phyloP scores from a whole-genome alignment of 129 eudicot genomes.

The Logfia minima region DNA sequence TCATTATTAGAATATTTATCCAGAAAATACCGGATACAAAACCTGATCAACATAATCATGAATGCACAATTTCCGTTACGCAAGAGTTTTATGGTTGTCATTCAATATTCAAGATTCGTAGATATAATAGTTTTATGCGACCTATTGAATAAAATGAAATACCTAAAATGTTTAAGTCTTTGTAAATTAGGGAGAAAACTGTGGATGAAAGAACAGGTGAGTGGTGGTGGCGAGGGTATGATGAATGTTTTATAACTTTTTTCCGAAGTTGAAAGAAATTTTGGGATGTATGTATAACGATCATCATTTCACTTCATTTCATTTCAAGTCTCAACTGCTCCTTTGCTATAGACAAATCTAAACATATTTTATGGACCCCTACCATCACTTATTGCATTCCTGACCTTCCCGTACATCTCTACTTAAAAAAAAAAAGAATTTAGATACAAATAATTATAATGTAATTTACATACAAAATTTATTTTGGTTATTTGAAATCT shows the following conservation, averaged over 20 bases:
- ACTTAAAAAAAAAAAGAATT: not conserved
- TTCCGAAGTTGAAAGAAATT: slow-evolving; percentile 30
- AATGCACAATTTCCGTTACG: not conserved
- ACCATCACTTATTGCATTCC: slow-evolving; percentile 38
- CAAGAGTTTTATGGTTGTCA: not conserved
- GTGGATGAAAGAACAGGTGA: slow-evolving; percentile 44
- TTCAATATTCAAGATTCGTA: too few relatives aligned
- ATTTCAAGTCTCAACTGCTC: slow-evolving; percentile 43
- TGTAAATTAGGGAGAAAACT: slow-evolving; percentile 18
- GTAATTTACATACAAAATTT: not conserved
- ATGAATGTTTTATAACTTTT: slow-evolving; percentile 39
- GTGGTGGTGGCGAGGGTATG: slow-evolving; percentile 44
- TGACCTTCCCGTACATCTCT: slow-evolving; percentile 21
- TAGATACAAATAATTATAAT: not conserved
- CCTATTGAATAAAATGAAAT: not conserved
- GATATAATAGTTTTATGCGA: not conserved
- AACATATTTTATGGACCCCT: slow-evolving; percentile 40
- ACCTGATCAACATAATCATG: not conserved
- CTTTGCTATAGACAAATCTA: slow-evolving; percentile 23
- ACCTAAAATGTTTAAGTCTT: too few relatives aligned
- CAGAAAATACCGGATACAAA: too few relatives aligned
- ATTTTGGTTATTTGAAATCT: not conserved
- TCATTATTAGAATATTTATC: too few relatives aligned
- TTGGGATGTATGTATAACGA: slow-evolving; percentile 10
- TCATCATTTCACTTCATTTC: slow-evolving; percentile 49